Percentiles rank a stretch among this genome's conserved stretches.
phyloP scores from a whole-genome alignment of 306 rosid genomes.

The Prinsepia uniflora region DNA sequence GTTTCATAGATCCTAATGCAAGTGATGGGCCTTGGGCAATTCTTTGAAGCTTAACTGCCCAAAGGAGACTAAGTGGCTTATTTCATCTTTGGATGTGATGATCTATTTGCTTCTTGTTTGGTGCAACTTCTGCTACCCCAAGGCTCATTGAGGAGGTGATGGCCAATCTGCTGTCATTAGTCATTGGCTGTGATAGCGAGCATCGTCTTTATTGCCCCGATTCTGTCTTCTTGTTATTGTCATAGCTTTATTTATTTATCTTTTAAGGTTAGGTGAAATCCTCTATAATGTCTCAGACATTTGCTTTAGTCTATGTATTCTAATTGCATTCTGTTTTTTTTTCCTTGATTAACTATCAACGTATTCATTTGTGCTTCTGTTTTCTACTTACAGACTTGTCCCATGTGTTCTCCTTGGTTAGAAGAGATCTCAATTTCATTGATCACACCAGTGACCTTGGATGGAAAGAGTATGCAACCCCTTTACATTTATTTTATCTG shows the following conservation, averaged over 20 bases:
- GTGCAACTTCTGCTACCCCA: neutral
- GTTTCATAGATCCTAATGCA: neutral
- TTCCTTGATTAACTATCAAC: neutral
- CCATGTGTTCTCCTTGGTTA: constrained; percentile 74
- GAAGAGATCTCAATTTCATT: constrained; percentile 80
- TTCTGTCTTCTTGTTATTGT: neutral
- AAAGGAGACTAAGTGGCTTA: neutral
- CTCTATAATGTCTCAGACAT: neutral
- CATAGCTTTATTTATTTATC: neutral
- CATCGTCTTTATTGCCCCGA: neutral
- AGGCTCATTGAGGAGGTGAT: neutral
- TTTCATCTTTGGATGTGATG: neutral
- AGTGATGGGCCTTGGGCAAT: neutral
- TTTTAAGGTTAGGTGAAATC: neutral
- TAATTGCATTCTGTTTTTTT: constrained; percentile 15
- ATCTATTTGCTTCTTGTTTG: neutral
- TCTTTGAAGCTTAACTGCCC: neutral
- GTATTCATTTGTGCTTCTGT: constrained; percentile 20
- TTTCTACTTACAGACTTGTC: constrained; percentile 63
- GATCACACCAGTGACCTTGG: constrained; percentile 93
- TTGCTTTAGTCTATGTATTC: neutral
- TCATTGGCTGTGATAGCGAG: neutral
- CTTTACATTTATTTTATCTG: constrained; percentile 19
- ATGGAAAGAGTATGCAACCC: constrained; percentile 83
- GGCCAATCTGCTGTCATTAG: neutral